phyloP scores from a whole-genome alignment of 1,284 basidiomycete genomes.

The Heterobasidion annosum region DNA sequence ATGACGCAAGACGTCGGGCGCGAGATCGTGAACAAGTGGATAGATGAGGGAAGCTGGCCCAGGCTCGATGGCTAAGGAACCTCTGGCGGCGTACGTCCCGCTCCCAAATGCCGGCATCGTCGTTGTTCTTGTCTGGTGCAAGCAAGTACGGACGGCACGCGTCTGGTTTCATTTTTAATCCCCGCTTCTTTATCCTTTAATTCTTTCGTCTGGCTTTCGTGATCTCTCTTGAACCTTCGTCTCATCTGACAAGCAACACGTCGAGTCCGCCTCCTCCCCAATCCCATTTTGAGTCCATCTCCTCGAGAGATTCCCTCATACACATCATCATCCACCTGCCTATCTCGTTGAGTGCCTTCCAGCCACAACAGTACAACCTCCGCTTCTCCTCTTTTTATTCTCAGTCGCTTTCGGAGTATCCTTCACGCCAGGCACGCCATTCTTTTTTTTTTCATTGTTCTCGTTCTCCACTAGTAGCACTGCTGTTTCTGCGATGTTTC shows the following conservation, averaged over 20 bases:
- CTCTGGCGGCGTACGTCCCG: background rate
- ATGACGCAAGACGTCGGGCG: slow-evolving; percentile 58
- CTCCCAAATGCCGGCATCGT: too few species aligned
- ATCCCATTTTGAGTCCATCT: background rate
- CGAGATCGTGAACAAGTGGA: slow-evolving; percentile 74
- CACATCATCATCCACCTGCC: too few species aligned
- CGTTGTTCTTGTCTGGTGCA: background rate
- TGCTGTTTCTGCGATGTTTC: too few species aligned
- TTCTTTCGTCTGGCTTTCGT: background rate
- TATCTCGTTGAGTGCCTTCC: too few species aligned
- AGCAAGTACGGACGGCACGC: background rate
- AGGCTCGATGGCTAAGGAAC: slow-evolving; percentile 19
- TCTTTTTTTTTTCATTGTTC: too few species aligned
- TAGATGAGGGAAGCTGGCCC: slow-evolving; percentile 69
- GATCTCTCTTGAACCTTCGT: background rate
- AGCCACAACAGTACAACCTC: too few species aligned
- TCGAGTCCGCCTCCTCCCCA: background rate
- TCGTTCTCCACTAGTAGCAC: too few species aligned
- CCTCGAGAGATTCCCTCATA: too few species aligned
- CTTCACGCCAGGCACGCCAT: too few species aligned
- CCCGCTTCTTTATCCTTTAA: background rate
- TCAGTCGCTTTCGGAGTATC: too few species aligned
- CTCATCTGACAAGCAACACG: background rate
- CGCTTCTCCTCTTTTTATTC: too few species aligned
- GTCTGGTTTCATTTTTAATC: background rate